phyloP scores from a whole-genome alignment of 345 rosid genomes.

The Atalantia buxifolia region DNA sequence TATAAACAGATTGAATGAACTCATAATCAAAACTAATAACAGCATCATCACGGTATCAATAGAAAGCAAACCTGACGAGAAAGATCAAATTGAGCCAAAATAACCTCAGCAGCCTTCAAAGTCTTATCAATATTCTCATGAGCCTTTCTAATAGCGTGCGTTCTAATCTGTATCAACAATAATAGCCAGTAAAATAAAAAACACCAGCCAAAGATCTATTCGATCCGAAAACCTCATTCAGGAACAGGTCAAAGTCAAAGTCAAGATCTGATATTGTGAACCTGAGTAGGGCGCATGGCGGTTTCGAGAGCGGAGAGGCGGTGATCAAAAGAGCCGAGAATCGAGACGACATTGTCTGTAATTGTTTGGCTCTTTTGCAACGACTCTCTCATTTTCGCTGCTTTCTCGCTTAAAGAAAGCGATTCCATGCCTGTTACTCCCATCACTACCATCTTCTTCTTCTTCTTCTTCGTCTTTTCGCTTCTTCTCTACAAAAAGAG shows the following conservation, averaged over 20 bases:
- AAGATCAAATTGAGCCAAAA: slow-evolving; percentile 75
- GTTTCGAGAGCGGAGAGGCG: slow-evolving; percentile 98
- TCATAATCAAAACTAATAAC: background rate
- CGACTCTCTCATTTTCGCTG: slow-evolving; percentile 71
- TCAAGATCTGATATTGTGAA: slow-evolving; percentile 3
- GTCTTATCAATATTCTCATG: slow-evolving; percentile 96
- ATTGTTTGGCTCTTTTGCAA: slow-evolving; percentile 87
- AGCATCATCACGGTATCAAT: no score
- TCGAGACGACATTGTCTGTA: slow-evolving; percentile 79
- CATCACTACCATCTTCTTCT: slow-evolving; percentile 27
- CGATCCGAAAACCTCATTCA: background rate
- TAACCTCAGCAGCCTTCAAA: slow-evolving; percentile 81
- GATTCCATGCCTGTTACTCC: slow-evolving; percentile 60
- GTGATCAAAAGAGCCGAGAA: slow-evolving; percentile 95
- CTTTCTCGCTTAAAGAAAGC: slow-evolving; percentile 54
- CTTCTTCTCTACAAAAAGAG: background rate
- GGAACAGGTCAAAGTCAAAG: background rate
- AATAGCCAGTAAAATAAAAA: no score
- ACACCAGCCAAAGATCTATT: background rate
- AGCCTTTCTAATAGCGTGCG: slow-evolving; percentile 93
- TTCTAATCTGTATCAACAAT: slow-evolving; percentile 58
- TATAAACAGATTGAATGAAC: background rate
- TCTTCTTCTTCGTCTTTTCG: background rate
- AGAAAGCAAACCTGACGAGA: slow-evolving; percentile 70
- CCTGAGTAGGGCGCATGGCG: slow-evolving; percentile 99